Evolutionary conservation across 2,329 filamentous ascomycete genomes (phyloP).

Genomic region (Cladophialophora exuberans): DNA sequence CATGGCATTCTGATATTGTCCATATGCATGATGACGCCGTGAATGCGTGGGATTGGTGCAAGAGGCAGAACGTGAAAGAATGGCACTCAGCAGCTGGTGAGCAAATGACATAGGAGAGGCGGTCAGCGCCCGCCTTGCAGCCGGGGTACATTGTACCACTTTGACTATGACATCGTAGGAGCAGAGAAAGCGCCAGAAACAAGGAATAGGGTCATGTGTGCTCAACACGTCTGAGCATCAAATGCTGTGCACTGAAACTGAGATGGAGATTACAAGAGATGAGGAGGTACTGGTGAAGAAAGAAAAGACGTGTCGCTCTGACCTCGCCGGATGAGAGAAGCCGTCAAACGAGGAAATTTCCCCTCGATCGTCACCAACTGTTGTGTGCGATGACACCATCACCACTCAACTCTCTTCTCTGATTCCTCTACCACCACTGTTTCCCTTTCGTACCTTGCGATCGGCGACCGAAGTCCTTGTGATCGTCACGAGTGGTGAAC

Average conservation of each 20-base stretch:
- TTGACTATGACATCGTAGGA: constrained; percentile 7
- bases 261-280: background rate
- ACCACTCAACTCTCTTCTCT: background rate
- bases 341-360: too few species aligned
- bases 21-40: constrained; percentile 25
- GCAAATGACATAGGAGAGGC: constrained; percentile 15
- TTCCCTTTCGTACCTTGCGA: too few species aligned
- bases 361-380: too few species aligned
- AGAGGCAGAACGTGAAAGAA: constrained; percentile 1
- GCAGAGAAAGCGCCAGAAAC: background rate
- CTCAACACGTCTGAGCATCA: too few species aligned
- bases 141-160: background rate
- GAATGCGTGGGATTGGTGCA: constrained; percentile 1
- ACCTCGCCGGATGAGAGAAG: too few species aligned
- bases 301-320: background rate
- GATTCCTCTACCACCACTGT: too few species aligned
- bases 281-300: background rate
- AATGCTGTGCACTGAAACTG: background rate
- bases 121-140: constrained; percentile 14
- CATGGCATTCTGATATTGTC: constrained; percentile 18
- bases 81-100: constrained; percentile 4
- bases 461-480: too few species aligned
- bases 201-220: background rate
- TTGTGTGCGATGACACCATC: too few species aligned
- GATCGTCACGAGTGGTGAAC: too few species aligned